Conservation (phyloP, 202 grass and related monocot genomes). For the Cymbopogon flexuosus region DNA sequence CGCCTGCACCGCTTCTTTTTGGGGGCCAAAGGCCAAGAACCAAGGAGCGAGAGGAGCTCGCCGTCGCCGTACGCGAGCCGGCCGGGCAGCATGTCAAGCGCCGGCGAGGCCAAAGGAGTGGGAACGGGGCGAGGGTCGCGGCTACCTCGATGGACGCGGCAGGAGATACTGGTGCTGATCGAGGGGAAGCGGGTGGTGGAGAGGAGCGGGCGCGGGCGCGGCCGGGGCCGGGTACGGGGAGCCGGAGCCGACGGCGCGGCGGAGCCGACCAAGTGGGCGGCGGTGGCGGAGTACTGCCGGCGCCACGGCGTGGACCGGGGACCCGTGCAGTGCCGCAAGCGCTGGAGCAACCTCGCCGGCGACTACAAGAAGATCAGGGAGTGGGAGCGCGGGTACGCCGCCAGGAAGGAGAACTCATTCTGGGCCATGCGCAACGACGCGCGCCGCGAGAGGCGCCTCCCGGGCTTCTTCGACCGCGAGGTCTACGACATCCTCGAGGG, state of each 20-base stretch:
- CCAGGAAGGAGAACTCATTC: conserved; percentile 48
- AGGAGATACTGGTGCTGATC: conserved; percentile 88
- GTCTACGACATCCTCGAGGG: conserved; percentile 86
- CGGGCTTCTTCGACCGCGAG: conserved; percentile 83
- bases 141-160: conserved; percentile 81
- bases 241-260: neutral
- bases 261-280: conserved; percentile 82
- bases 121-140: conserved; percentile 35
- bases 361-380: conserved; percentile 94
- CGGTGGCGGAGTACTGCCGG: conserved; percentile 68
- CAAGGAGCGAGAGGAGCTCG: neutral
- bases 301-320: conserved; percentile 75
- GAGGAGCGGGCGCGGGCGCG: conserved; percentile 41
- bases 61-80: neutral
- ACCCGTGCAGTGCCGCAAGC: conserved; percentile 87
- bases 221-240: neutral
- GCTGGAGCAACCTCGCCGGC: conserved; percentile 89
- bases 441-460: conserved; percentile 60
- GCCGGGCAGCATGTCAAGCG: conserved; percentile 41
- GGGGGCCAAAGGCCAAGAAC: neutral
- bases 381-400: conserved; percentile 48
- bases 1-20: neutral
- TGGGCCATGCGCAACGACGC: conserved; percentile 90
- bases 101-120: conserved; percentile 24
- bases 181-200: conserved; percentile 84